Percentiles rank a stretch among this genome's conserved stretches.
Conservation (phyloP, 805 yeast genomes). For the Nakazawaea siamensis region DNA sequence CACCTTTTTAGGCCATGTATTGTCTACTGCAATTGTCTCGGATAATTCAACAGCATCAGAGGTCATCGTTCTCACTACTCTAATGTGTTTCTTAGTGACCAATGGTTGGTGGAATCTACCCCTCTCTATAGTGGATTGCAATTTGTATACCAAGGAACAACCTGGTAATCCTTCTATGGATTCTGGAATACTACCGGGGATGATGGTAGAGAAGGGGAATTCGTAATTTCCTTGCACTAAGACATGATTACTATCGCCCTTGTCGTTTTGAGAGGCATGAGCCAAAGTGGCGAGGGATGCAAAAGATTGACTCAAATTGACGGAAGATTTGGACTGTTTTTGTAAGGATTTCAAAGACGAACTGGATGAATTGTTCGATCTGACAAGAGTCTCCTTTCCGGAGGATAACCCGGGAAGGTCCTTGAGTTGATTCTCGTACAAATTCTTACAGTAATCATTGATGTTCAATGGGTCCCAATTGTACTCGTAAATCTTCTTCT, state of each 20-base stretch:
- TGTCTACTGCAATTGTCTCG: slow-evolving; percentile 89
- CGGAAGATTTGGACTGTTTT: slow-evolving; percentile 27
- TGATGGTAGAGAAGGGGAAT: slow-evolving; percentile 76
- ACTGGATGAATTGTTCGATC: slow-evolving; percentile 32
- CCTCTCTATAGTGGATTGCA: slow-evolving; percentile 77
- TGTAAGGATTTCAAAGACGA: slow-evolving; percentile 33
- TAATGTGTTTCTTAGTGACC: slow-evolving; percentile 58
- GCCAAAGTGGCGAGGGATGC: slow-evolving; percentile 15
- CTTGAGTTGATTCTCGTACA: slow-evolving; percentile 3
- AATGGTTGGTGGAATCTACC: slow-evolving; percentile 67
- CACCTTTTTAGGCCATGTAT: slow-evolving; percentile 91
- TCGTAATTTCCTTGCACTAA: slow-evolving; percentile 76
- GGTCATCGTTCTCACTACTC: slow-evolving; percentile 80
- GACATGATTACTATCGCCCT: slow-evolving; percentile 24
- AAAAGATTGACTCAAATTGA: slow-evolving; percentile 15
- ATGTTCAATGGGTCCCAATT: slow-evolving; percentile 67
- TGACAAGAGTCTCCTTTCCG: slow-evolving; percentile 19
- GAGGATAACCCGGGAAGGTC: slow-evolving; percentile 19
- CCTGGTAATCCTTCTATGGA: slow-evolving; percentile 86
- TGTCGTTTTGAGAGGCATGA: slow-evolving; percentile 12
- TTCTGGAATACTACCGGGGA: slow-evolving; percentile 83
- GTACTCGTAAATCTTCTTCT: slow-evolving; percentile 64
- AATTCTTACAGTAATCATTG: slow-evolving; percentile 23
- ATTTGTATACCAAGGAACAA: slow-evolving; percentile 60
- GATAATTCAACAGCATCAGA: slow-evolving; percentile 82